phyloP scores from a whole-genome alignment of 2,329 filamentous ascomycete species.

The Emergomyces orientalis region DNA sequence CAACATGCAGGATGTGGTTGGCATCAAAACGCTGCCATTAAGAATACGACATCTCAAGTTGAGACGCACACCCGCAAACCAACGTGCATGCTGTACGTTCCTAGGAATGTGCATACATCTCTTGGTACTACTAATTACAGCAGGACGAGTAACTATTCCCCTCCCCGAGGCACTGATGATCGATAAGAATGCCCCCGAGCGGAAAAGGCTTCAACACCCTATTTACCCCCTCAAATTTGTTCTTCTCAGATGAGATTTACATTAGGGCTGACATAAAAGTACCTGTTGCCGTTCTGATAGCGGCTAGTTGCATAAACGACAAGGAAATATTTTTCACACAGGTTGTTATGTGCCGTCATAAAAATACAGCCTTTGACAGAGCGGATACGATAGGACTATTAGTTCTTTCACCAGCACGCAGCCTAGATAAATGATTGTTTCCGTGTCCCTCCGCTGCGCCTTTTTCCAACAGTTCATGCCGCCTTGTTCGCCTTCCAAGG shows the following conservation, averaged over 20 bases:
- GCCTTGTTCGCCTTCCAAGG: background rate
- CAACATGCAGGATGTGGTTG: conserved; percentile 3
- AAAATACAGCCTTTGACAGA: background rate
- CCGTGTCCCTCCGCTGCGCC: conserved; percentile 3
- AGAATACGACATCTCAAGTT: background rate
- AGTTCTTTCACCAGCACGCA: background rate
- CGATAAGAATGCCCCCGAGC: background rate
- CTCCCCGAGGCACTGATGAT: background rate
- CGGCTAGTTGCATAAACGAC: background rate
- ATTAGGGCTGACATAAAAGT: conserved; percentile 1
- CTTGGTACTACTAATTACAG: background rate
- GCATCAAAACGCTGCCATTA: background rate
- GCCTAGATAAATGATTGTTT: background rate
- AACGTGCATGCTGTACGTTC: conserved; percentile 1
- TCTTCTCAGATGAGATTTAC: background rate
- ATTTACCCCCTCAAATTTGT: conserved; percentile 1
- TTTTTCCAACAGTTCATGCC: conserved; percentile 1
- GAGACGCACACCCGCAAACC: background rate
- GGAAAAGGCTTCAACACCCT: background rate
- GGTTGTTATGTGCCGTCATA: background rate
- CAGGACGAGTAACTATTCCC: background rate
- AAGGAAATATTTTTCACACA: background rate
- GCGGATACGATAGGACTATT: background rate
- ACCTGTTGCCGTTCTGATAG: background rate
- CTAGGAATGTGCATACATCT: background rate